Conservation (phyloP, 1,284 basidiomycete species). For the Austroboletus novae-zelandiae region DNA sequence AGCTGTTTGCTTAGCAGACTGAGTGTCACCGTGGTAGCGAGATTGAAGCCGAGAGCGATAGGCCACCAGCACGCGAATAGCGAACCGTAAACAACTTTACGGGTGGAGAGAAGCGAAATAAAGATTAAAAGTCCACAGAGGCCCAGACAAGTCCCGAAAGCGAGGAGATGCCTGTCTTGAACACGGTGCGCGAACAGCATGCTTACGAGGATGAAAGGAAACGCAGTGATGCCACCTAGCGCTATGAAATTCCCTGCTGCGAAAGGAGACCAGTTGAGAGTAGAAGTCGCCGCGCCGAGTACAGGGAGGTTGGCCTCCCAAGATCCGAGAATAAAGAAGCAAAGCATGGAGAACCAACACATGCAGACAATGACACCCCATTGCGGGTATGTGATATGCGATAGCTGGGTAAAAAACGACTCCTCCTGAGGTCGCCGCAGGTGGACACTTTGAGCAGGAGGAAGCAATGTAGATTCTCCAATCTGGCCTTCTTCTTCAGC, state of each 20-base stretch:
- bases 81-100: constrained; percentile 46
- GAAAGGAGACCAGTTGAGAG: constrained; percentile 58
- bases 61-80: constrained; percentile 67
- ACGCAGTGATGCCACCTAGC: constrained; percentile 57
- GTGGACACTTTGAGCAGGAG: not conserved
- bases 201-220: constrained; percentile 67
- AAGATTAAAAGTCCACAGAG: constrained; percentile 52
- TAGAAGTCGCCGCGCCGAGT: constrained; percentile 44
- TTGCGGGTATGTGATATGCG: constrained; percentile 28
- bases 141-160: constrained; percentile 51
- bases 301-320: constrained; percentile 75
- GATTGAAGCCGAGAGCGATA: constrained; percentile 67
- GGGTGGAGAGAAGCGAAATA: constrained; percentile 42
- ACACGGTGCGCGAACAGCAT: constrained; percentile 53
- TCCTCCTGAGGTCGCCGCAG: constrained; percentile 5
- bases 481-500: constrained; percentile 6
- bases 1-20: constrained; percentile 67
- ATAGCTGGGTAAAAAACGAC: constrained; percentile 16
- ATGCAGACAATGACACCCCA: constrained; percentile 61
- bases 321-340: constrained; percentile 69
- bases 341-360: constrained; percentile 73
- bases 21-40: constrained; percentile 64
- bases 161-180: constrained; percentile 62
- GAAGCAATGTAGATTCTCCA: not conserved
- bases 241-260: constrained; percentile 71